Percentiles rank a stretch among this genome's conserved stretches.
Conservation (phyloP, 768 basidiomycete genomes). For the Suillus plorans region DNA sequence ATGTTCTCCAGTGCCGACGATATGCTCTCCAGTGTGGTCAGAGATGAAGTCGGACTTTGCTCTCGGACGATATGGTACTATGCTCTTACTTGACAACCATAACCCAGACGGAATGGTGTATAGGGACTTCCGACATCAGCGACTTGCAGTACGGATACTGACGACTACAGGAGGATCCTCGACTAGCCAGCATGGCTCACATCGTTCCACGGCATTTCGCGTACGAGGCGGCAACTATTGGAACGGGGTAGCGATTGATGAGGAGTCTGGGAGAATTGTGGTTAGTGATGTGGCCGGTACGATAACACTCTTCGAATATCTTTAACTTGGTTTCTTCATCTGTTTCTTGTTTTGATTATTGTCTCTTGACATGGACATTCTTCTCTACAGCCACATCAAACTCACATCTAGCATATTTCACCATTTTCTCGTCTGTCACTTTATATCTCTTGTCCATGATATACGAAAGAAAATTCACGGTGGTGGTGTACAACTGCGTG, state of each 20-base stretch:
- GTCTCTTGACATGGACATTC: background rate
- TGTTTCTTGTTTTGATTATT: background rate
- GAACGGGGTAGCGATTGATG: no score
- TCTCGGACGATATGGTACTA: conserved; percentile 59
- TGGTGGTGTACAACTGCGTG: background rate
- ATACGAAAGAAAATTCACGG: background rate
- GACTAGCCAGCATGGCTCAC: background rate
- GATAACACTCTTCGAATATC: conserved; percentile 53
- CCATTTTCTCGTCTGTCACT: background rate
- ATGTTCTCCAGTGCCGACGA: conserved; percentile 48
- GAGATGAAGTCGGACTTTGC: conserved; percentile 47
- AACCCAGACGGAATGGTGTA: conserved; percentile 48
- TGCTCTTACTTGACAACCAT: conserved; percentile 65
- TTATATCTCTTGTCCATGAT: background rate
- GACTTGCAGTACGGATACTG: conserved; percentile 46
- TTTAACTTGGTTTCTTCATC: conserved; percentile 20
- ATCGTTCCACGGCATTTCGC: conserved; percentile 40
- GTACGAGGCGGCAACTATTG: conserved; percentile 25
- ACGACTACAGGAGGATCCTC: background rate
- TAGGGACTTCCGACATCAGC: conserved; percentile 50
- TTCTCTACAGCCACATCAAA: background rate
- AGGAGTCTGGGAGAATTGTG: no score
- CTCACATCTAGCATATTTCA: background rate
- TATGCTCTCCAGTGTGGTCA: conserved; percentile 59
- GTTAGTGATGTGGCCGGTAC: no score